These are phyloP conservation scores for Colletotrichum phormii DNA, from an alignment of 2,329 filamentous ascomycete genomes.

Conservation along the genomic window DNA sequence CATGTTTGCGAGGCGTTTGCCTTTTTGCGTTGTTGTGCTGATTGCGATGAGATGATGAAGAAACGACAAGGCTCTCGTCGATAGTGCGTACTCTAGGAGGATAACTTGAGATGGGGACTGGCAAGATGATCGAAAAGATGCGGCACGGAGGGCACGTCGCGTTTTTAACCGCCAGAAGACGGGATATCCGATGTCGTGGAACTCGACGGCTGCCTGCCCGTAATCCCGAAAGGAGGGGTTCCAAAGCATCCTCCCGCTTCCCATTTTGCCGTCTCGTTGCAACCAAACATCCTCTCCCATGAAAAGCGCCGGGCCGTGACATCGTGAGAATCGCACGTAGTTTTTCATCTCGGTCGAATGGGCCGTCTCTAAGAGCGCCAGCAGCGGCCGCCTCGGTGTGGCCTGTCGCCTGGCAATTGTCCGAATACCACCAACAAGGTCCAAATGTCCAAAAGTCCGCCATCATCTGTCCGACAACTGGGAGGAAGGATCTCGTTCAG, in stretches of 20 bases:
- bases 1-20: not conserved
- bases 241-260: not conserved
- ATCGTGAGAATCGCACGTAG: not conserved
- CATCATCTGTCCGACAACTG: not conserved
- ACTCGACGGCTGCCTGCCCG: constrained; percentile 20
- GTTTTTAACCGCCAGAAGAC: not conserved
- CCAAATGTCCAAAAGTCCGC: not conserved
- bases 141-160: not conserved
- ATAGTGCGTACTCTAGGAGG: not conserved
- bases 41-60: not conserved
- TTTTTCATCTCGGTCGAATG: not conserved
- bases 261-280: not conserved
- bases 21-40: not conserved
- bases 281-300: not conserved
- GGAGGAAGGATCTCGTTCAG: not conserved
- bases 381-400: not conserved
- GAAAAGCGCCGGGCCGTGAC: not conserved
- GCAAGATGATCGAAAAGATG: not conserved
- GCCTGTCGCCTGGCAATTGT: not conserved
- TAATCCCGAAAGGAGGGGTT: constrained; percentile 13
- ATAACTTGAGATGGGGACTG: not conserved
- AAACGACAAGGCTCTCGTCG: not conserved
- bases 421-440: not conserved
- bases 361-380: too few relatives aligned
- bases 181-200: not conserved